A percentile compares a stretch with the other conserved stretches of the same genome.
phyloP scores from a whole-genome alignment of 2,329 filamentous ascomycete genomes.

The Graphium sp. region DNA sequence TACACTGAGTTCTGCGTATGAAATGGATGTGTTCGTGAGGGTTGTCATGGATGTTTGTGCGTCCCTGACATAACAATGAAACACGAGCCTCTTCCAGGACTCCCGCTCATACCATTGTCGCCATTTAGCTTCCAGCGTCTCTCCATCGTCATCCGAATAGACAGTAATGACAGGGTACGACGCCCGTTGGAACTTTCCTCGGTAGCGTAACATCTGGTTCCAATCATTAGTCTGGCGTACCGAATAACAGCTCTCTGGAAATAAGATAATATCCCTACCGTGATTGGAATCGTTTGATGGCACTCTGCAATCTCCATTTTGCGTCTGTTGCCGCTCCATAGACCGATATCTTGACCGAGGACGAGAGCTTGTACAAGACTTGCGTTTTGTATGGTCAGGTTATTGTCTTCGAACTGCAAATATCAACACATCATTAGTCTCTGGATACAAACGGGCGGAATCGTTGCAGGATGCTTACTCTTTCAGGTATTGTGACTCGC shows the following conservation, averaged over 20 bases:
- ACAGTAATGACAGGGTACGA: slow-evolving; percentile 8
- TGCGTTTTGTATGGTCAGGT: slow-evolving; percentile 24
- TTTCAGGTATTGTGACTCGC: slow-evolving; percentile 13
- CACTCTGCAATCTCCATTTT: slow-evolving; percentile 41
- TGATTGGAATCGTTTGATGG: slow-evolving; percentile 24
- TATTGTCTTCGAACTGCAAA: slow-evolving; percentile 29
- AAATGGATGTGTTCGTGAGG: slow-evolving; percentile 12
- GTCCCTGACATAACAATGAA: slow-evolving; percentile 13
- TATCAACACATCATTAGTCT: background rate
- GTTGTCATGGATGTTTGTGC: slow-evolving; percentile 13
- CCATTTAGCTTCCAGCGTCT: slow-evolving; percentile 49
- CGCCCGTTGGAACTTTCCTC: slow-evolving; percentile 13
- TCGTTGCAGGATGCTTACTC: slow-evolving; percentile 12
- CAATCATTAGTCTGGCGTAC: too few species aligned
- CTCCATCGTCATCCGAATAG: slow-evolving; percentile 31
- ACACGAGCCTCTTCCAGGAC: slow-evolving; percentile 35
- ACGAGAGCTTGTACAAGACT: slow-evolving; percentile 30
- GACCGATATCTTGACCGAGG: slow-evolving; percentile 28
- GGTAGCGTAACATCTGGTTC: slow-evolving; percentile 18
- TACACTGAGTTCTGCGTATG: slow-evolving; percentile 13
- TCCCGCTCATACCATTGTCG: slow-evolving; percentile 45
- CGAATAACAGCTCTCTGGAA: too few species aligned
- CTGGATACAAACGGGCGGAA: too few species aligned
- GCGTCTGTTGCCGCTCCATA: slow-evolving; percentile 37
- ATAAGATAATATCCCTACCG: slow-evolving; percentile 19